Evolutionary conservation across 75 land plant genomes (phyloP).

Genomic region (Cryptomeria japonica): DNA sequence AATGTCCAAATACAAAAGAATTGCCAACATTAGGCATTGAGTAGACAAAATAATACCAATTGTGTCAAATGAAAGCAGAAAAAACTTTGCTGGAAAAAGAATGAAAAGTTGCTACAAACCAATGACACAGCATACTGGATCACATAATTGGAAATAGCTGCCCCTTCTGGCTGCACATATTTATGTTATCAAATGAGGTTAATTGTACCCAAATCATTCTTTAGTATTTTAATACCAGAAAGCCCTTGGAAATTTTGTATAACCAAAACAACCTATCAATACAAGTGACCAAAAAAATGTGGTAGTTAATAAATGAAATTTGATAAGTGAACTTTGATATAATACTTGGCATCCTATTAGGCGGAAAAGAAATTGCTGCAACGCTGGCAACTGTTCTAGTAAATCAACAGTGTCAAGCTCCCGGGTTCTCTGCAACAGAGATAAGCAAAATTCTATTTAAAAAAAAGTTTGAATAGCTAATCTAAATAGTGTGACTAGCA

Average conservation of each 20-base stretch:
- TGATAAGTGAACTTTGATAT: neutral
- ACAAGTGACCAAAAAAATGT: neutral
- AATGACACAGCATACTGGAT: constrained; percentile 79
- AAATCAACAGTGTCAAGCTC: constrained; percentile 83
- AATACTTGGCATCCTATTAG: constrained; percentile 88
- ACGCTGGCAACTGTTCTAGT: constrained; percentile 84
- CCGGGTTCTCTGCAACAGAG: constrained; percentile 57
- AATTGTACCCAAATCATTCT: neutral
- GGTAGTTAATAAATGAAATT: neutral
- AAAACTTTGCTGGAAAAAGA: neutral
- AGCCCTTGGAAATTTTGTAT: neutral
- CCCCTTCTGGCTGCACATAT: constrained; percentile 84
- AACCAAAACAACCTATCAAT: neutral
- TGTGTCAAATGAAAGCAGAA: neutral
- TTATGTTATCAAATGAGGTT: neutral
- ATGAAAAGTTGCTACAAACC: constrained; percentile 42
- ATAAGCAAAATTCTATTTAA: neutral
- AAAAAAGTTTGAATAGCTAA: neutral
- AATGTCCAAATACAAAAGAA: neutral
- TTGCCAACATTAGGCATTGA: neutral
- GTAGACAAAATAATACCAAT: neutral
- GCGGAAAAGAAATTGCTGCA: constrained; percentile 81
- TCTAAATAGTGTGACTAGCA: neutral
- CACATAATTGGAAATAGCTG: constrained; percentile 54
- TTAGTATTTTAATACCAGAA: neutral